A percentile compares a stretch with the other conserved stretches of the same genome.
Conservation (phyloP, 371 early-diverging fungal genomes). For the Blakeslea trispora region DNA sequence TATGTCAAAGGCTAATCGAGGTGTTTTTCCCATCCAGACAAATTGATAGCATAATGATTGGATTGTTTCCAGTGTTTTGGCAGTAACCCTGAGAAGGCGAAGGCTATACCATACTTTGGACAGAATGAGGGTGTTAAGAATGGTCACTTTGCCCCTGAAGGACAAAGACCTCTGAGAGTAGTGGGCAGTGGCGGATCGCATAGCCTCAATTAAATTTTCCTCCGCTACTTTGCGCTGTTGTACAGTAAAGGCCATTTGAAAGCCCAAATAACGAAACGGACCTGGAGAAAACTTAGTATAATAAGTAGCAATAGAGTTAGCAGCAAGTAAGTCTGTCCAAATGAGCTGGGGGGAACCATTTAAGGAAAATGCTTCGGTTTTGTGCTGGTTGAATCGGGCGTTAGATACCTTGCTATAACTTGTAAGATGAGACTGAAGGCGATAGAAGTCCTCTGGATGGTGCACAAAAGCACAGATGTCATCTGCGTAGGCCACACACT, state of each 20-base stretch:
- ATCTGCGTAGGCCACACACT: slow-evolving; percentile 5
- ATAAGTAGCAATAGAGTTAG: background rate
- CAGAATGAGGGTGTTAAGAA: background rate
- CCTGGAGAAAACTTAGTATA: background rate
- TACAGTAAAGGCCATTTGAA: background rate
- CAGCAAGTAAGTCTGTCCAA: background rate
- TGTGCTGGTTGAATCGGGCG: slow-evolving; percentile 2
- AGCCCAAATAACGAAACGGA: background rate
- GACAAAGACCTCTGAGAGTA: background rate
- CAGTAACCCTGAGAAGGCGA: background rate
- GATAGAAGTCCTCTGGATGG: background rate
- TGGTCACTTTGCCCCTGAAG: background rate
- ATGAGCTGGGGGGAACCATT: background rate
- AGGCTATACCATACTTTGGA: slow-evolving; percentile 5
- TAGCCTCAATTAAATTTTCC: background rate
- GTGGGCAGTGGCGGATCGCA: background rate
- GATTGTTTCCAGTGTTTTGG: too few species aligned
- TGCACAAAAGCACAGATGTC: slow-evolving; percentile 2
- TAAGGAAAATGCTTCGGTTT: slow-evolving; percentile 6
- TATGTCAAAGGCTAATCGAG: too few species aligned
- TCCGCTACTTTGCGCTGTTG: background rate
- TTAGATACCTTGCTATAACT: slow-evolving; percentile 1
- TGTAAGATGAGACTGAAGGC: background rate
- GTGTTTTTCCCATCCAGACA: too few species aligned
- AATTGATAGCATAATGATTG: too few species aligned